A percentile compares a stretch with the other conserved stretches of the same genome.
These are phyloP conservation scores for Aschersonia sp. DNA, from an alignment of 2,329 filamentous ascomycete genomes.

Conservation along the genomic window DNA sequence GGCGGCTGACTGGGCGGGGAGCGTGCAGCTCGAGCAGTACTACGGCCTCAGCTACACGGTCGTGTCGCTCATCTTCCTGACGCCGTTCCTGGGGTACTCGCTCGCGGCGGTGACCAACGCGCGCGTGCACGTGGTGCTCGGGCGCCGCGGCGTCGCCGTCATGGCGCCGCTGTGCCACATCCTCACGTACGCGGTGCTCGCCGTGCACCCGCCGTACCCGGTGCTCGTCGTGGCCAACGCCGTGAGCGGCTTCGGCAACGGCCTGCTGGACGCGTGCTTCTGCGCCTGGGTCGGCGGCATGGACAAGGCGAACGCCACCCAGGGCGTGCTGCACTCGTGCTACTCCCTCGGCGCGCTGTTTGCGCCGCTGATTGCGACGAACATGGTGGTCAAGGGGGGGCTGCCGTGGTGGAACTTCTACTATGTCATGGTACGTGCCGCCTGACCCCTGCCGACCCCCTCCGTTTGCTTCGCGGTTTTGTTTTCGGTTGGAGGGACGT, in stretches of 20 bases:
- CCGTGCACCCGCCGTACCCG: slow-evolving; percentile 49
- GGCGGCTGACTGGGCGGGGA: no score
- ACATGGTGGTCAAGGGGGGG: slow-evolving; percentile 44
- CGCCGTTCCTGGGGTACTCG: slow-evolving; percentile 49
- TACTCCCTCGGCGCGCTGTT: slow-evolving; percentile 53
- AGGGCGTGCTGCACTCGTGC: slow-evolving; percentile 50
- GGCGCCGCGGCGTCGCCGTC: slow-evolving; percentile 52
- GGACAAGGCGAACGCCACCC: slow-evolving; percentile 51
- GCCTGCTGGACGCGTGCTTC: slow-evolving; percentile 39
- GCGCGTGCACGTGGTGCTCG: slow-evolving; percentile 41
- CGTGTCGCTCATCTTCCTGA: slow-evolving; percentile 49
- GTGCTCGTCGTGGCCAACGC: slow-evolving; percentile 48
- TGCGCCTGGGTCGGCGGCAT: slow-evolving; percentile 45
- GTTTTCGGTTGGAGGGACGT: no score
- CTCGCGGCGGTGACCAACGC: slow-evolving; percentile 47
- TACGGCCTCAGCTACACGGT: slow-evolving; percentile 44
- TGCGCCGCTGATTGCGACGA: slow-evolving; percentile 50
- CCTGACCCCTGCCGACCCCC: no score
- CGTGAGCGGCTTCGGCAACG: slow-evolving; percentile 53
- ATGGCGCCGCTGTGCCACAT: slow-evolving; percentile 47
- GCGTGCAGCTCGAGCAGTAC: slow-evolving; percentile 45
- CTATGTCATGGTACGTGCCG: slow-evolving; percentile 59
- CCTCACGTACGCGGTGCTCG: slow-evolving; percentile 43
- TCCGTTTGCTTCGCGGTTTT: no score
- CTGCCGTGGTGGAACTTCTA: slow-evolving; percentile 56